Conservation (phyloP, 495 filamentous ascomycete genomes). For the Tuber borchii region DNA sequence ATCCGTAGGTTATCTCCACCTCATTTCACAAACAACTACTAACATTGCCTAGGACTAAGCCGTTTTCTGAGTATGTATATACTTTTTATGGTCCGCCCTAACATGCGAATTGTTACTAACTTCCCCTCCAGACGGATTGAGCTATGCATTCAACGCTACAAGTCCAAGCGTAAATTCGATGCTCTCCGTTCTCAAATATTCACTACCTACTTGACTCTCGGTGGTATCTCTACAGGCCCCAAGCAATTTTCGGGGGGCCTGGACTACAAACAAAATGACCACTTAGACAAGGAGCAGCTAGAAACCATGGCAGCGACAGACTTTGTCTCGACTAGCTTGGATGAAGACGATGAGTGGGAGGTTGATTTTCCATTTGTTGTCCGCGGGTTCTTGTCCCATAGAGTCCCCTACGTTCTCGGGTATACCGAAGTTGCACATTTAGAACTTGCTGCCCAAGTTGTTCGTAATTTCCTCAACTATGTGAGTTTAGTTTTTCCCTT, state of each 20-base stretch:
- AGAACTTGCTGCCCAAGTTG: constrained; percentile 52
- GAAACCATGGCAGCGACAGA: constrained; percentile 56
- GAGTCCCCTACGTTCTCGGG: constrained; percentile 34
- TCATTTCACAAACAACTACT: not conserved
- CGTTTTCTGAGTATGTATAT: constrained; percentile 45
- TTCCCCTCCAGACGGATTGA: constrained; percentile 62
- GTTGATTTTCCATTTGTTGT: constrained; percentile 75
- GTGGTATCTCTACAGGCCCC: constrained; percentile 64
- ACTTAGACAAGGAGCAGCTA: constrained; percentile 59
- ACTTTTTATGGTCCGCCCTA: not conserved
- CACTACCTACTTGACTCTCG: constrained; percentile 69
- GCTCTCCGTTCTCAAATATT: constrained; percentile 58
- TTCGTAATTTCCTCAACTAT: constrained; percentile 86
- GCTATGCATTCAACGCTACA: constrained; percentile 75
- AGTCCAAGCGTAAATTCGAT: constrained; percentile 66
- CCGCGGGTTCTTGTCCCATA: constrained; percentile 65
- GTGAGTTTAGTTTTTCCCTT: constrained; percentile 25
- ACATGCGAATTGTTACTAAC: not conserved
- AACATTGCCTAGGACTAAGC: constrained; percentile 9
- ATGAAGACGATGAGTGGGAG: constrained; percentile 52
- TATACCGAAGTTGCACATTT: constrained; percentile 49
- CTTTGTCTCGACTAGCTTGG: constrained; percentile 46
- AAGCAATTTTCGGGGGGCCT: constrained; percentile 63
- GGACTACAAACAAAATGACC: constrained; percentile 49
- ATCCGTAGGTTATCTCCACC: constrained; percentile 42